Base-by-base conservation (phyloP, 164 flowering plant species). In the Liquidambar formosana region DNA sequence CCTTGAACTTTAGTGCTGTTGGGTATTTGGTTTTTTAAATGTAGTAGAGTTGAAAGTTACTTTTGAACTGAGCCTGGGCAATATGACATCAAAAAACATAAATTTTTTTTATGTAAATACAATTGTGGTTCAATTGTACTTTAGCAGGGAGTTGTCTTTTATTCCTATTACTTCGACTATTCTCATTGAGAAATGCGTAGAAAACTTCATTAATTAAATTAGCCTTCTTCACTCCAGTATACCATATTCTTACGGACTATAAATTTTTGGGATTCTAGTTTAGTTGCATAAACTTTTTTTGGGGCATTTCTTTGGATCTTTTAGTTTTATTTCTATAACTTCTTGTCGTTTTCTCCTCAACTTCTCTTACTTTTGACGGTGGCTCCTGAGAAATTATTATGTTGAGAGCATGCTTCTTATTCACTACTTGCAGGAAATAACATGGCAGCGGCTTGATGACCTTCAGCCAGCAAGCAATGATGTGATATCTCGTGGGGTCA, bases 371-470 rank as follows among this genome's bases (percentile, higher is more conserved):
- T n/a, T n/a, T n/a, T n/a, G n/a, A n/a, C n/a, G 58, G 58, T 54
- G 44, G 41, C 21, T 59, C 5, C 0, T 59, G 28, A 59, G 21
- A 59, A 15, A 28, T 59, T 59, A 14, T 58, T 3, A 58, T 45
- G 57, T 45, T 63, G 51, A 23, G 60, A 23, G 56, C 26, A 54
- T 41, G 43, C 51, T 14, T 73, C 21, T 44, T 48, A 0, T 68
- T 68, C 49, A 49, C 47, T 78, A 43, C 16, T 28, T 70, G 71
- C 83, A 95, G 99, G 97, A 93, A 83, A 95, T 95, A 67, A 85
- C 99, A 46, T 95, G 99, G 99, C 90, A 85, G 16, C 88, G 96
- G 52, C 76, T 95, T 66, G 98, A 91, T 75, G 97, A 95, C 26
- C 92, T 93, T 72, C 89, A 79, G 28, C 83, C 97, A 53, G 89